Evolutionary conservation across 495 filamentous ascomycete genomes (phyloP).

Genomic region (Penicillium chermesinum): DNA sequence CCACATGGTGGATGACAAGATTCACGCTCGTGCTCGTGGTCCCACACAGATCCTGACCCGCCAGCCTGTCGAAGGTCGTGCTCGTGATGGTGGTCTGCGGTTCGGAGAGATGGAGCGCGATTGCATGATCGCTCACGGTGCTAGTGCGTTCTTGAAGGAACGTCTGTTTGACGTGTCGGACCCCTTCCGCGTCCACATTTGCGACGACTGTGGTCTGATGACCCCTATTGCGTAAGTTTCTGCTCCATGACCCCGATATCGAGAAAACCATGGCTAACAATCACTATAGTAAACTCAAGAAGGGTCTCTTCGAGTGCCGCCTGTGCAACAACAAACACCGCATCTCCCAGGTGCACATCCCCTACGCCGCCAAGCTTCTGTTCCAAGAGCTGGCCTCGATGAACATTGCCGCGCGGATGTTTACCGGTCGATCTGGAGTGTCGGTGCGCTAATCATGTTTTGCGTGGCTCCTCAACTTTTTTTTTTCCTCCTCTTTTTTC

Average conservation of each 20-base stretch:
- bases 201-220: slow-evolving; percentile 98
- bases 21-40: slow-evolving; percentile 91
- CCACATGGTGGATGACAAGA: slow-evolving; percentile 99
- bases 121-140: slow-evolving; percentile 99
- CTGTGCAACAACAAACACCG: slow-evolving; percentile 98
- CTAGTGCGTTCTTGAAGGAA: slow-evolving; percentile 94
- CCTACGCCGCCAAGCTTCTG: slow-evolving; percentile 95
- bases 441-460: slow-evolving; percentile 32
- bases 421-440: slow-evolving; percentile 61
- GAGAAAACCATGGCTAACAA: slow-evolving; percentile 17
- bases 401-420: slow-evolving; percentile 98
- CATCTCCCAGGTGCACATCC: slow-evolving; percentile 95
- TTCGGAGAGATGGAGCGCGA: slow-evolving; percentile 99
- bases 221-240: slow-evolving; percentile 92
- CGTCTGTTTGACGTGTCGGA: slow-evolving; percentile 94
- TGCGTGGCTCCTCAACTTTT: slow-evolving; percentile 8
- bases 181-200: slow-evolving; percentile 97
- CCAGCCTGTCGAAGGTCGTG: slow-evolving; percentile 97
- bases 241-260: neutral
- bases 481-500: slow-evolving; percentile 6
- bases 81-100: slow-evolving; percentile 92
- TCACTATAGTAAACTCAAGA: slow-evolving; percentile 74
- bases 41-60: slow-evolving; percentile 96
- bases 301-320: slow-evolving; percentile 90
- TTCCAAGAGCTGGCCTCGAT: slow-evolving; percentile 98